phyloP scores from a whole-genome alignment of 2,329 filamentous ascomycete genomes.

The Paraphoma chrysanthemicola region DNA sequence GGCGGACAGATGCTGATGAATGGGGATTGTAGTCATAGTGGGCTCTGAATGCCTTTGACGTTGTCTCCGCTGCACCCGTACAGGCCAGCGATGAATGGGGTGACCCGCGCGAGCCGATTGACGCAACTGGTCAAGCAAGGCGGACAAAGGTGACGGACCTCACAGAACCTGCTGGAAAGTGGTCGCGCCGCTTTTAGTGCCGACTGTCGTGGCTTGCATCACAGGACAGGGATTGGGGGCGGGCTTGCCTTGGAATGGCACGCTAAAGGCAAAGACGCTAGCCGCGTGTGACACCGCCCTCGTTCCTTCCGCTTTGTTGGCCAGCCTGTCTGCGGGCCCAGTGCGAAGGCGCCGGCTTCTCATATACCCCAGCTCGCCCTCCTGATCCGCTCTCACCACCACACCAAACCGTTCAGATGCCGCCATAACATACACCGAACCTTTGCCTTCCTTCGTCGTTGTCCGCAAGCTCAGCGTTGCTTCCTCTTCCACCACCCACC shows the following conservation, averaged over 20 bases:
- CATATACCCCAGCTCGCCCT: constrained; percentile 21
- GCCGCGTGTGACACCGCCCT: constrained; percentile 18
- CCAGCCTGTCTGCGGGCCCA: constrained; percentile 9
- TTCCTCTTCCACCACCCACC: constrained; percentile 12
- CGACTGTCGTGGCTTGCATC: constrained; percentile 15
- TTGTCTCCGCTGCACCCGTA: not conserved
- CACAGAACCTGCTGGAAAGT: constrained; percentile 12
- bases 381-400: constrained; percentile 31
- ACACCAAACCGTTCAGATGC: constrained; percentile 32
- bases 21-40: constrained; percentile 12
- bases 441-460: constrained; percentile 28
- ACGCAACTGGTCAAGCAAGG: constrained; percentile 14
- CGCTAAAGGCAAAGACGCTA: not conserved
- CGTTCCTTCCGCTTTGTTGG: constrained; percentile 3
- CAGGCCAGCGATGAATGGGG: not conserved
- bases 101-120: not conserved
- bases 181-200: constrained; percentile 24
- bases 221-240: constrained; percentile 5
- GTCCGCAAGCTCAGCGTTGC: constrained; percentile 37
- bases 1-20: not conserved
- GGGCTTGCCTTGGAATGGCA: not conserved
- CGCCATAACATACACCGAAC: constrained; percentile 34
- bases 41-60: not conserved
- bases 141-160: constrained; percentile 3
- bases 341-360: constrained; percentile 4